Base-by-base conservation (phyloP, 2,329 filamentous ascomycete genomes). In the Xenosphaeropsis pyriputrescens region DNA sequence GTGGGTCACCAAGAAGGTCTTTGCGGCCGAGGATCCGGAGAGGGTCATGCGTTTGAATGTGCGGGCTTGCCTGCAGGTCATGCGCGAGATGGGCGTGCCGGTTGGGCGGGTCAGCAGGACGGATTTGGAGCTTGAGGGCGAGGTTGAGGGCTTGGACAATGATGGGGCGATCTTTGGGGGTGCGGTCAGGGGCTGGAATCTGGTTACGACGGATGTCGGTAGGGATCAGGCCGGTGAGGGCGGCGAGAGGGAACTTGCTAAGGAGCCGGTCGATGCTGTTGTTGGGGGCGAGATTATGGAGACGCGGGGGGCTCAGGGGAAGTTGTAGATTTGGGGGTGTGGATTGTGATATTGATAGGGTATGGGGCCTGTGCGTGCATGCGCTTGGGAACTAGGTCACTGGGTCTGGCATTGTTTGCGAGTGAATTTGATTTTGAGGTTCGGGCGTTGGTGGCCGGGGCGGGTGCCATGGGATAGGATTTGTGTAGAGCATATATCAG, bases 1-100 rank as follows among this genome's bases (percentile, higher is more conserved):
- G 0, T 81, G 77, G 68, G 49, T 78, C 34, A 75, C 70, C 7
- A 69, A 65, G 48, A 67, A 64, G 46, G 64, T 77, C 7, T 72
- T 76, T 45, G 64, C 64, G 2, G 67, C 68, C 0, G 65, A 70
- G 34, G 62, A 72, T 37, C 74, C 75, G 0, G 72, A 75, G 50
- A 63, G 72, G 11, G 66, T 70, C 0, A 53, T 79, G 36, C 63
- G 70, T 15, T 58, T 79, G 2, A 79, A 79, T 44, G 57, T 72
- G 4, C 61, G 75, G 2, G 73, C 74, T 2, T 57, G 70, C 17
- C 56, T 76, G 35, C 73, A 79, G 53, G 53, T 74, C 5, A 47
- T 79, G 6, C 60, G 75, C 0, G 53, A 52, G 17, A 70, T 71
- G 37, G 59, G 56, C 2, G 54, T 75, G 1, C 50, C 61, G 0